phyloP scores from a whole-genome alignment of 192 early-diverging fungal species.

The Geranomyces michiganensis region DNA sequence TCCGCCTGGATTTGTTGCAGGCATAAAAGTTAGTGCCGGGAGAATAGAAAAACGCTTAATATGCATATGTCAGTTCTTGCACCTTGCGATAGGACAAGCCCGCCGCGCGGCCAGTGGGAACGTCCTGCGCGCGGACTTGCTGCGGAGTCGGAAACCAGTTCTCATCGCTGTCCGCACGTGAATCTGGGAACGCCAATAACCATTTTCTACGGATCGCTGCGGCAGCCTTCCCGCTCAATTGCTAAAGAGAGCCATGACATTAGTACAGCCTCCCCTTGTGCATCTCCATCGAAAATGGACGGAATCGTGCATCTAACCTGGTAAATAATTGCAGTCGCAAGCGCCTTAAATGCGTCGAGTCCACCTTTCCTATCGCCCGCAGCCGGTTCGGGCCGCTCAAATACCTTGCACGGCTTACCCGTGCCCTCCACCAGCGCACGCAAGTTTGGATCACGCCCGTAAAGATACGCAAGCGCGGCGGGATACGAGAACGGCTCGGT shows the following conservation, averaged over 20 bases:
- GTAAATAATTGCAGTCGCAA: constrained; percentile 60
- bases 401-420: constrained; percentile 16
- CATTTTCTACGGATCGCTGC: constrained; percentile 60
- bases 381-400: neutral
- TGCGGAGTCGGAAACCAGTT: constrained; percentile 58
- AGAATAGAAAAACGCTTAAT: constrained; percentile 35
- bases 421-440: constrained; percentile 1
- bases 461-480: constrained; percentile 16
- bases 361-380: neutral
- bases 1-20: constrained; percentile 53
- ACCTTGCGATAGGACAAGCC: constrained; percentile 57
- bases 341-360: constrained; percentile 37
- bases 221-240: constrained; percentile 71
- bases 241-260: constrained; percentile 19
- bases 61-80: too few species aligned
- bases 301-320: constrained; percentile 38
- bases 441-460: constrained; percentile 13
- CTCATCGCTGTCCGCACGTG: neutral
- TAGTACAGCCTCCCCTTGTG: neutral
- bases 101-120: constrained; percentile 33
- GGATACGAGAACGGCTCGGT: constrained; percentile 15
- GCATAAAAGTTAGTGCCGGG: constrained; percentile 10
- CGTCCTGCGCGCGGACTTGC: constrained; percentile 39
- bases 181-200: constrained; percentile 46
- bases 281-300: too few species aligned